Conservation (phyloP, 768 basidiomycete genomes). For the Candolleomyces eurysporus region DNA sequence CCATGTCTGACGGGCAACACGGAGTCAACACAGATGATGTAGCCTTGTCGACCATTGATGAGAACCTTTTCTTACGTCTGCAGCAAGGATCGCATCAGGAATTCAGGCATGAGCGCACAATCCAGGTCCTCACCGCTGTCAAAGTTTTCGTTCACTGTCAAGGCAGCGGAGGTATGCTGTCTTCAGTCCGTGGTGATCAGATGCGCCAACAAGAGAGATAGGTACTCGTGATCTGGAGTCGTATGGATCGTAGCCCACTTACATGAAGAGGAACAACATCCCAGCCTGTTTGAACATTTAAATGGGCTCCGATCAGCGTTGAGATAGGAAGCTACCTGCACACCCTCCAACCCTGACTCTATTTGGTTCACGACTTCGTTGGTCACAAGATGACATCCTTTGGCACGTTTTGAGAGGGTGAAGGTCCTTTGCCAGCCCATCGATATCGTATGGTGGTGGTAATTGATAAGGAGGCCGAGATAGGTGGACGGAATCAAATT, state of each 20-base stretch:
- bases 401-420: constrained; percentile 47
- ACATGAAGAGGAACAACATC: constrained; percentile 90
- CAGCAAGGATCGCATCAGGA: not conserved
- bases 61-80: constrained; percentile 35
- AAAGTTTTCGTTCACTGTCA: constrained; percentile 88
- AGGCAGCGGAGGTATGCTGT: constrained; percentile 72
- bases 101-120: not conserved
- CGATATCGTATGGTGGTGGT: not conserved
- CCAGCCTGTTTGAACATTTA: constrained; percentile 53
- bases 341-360: constrained; percentile 61
- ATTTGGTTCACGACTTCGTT: constrained; percentile 70
- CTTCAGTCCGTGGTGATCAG: constrained; percentile 14
- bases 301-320: not conserved
- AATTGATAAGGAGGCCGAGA: constrained; percentile 1
- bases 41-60: too few species aligned
- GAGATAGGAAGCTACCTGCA: constrained; percentile 45
- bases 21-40: too few species aligned
- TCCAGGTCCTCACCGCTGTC: constrained; percentile 56
- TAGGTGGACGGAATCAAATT: not conserved
- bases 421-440: constrained; percentile 96
- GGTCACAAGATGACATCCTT: constrained; percentile 85
- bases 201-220: not conserved
- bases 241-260: constrained; percentile 21
- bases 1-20: constrained; percentile 64
- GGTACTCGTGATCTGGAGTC: not conserved